Conservation (phyloP, 257 asterid species). For the Plectranthus barbatus region DNA sequence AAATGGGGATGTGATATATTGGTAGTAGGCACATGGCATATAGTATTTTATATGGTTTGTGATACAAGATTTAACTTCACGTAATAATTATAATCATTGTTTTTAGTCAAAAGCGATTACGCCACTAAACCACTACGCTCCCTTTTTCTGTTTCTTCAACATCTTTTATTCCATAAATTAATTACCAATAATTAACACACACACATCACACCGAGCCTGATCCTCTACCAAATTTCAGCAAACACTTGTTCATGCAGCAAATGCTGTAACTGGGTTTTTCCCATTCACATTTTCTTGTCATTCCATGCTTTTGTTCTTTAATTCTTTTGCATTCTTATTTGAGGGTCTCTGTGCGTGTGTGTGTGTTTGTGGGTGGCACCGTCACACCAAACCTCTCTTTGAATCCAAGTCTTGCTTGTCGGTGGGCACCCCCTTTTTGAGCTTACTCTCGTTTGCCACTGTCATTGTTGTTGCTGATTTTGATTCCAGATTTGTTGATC, state of each 20-base stretch:
- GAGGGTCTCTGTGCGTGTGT: no score
- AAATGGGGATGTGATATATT: no score
- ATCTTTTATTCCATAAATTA: no score
- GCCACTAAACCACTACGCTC: constrained; percentile 24
- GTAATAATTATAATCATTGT: constrained; percentile 15
- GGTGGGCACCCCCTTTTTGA: background rate
- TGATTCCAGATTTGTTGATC: constrained; percentile 18
- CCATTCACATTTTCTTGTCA: background rate
- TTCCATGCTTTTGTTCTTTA: background rate
- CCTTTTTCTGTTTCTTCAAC: constrained; percentile 6
- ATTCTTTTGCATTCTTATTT: background rate
- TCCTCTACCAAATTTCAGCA: background rate
- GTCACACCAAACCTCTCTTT: constrained; percentile 16
- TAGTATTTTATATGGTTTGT: no score
- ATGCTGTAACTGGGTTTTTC: background rate
- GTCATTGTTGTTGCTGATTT: constrained; percentile 17
- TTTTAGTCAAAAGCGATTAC: background rate
- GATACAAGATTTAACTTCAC: background rate
- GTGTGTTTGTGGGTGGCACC: background rate
- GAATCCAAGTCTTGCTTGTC: constrained; percentile 23
- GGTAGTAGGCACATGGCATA: no score
- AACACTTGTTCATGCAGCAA: constrained; percentile 6
- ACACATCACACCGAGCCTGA: background rate
- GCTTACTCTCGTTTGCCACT: background rate
- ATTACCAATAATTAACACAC: background rate